phyloP scores from a whole-genome alignment of 2,329 filamentous ascomycete genomes.

The Penicillium italicum region DNA sequence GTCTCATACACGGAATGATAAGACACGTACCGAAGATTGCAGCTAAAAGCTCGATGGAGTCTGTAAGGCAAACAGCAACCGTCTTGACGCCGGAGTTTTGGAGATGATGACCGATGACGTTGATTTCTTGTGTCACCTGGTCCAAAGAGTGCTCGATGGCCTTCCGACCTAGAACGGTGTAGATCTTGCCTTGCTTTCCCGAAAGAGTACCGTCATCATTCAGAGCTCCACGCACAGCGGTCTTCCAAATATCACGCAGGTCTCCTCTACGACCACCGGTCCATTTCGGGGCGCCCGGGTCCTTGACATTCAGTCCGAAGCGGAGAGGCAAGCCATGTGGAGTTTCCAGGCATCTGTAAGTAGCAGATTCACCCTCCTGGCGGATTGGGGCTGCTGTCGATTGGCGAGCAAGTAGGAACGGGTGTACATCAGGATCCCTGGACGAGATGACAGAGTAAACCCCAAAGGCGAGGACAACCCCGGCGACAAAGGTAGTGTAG shows the following conservation, averaged over 20 bases:
- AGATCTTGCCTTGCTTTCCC: conserved; percentile 64
- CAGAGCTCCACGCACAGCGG: conserved; percentile 61
- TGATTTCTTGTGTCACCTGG: conserved; percentile 79
- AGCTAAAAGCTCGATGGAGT: conserved; percentile 82
- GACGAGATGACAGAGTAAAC: conserved; percentile 67
- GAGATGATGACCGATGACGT: conserved; percentile 75
- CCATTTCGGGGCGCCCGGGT: conserved; percentile 76
- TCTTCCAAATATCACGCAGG: conserved; percentile 84
- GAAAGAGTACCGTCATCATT: conserved; percentile 60
- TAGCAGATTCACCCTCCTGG: conserved; percentile 76
- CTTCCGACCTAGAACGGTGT: conserved; percentile 74
- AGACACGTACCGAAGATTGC: conserved; percentile 64
- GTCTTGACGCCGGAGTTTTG: conserved; percentile 65
- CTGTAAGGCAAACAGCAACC: conserved; percentile 86
- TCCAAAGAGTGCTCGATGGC: conserved; percentile 68
- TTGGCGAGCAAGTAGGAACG: conserved; percentile 84
- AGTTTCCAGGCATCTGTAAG: conserved; percentile 78
- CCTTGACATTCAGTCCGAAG: conserved; percentile 75
- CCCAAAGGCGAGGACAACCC: conserved; percentile 63
- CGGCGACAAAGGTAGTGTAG: conserved; percentile 69
- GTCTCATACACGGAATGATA: background rate
- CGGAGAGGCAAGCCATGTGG: conserved; percentile 82
- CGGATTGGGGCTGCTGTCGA: conserved; percentile 73
- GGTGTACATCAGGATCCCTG: conserved; percentile 84
- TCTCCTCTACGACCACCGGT: conserved; percentile 80